Percentiles rank a stretch among this genome's conserved stretches.
Evolutionary conservation across 305 asterid species (phyloP).

Genomic region (Stenogyne calaminthoides): DNA sequence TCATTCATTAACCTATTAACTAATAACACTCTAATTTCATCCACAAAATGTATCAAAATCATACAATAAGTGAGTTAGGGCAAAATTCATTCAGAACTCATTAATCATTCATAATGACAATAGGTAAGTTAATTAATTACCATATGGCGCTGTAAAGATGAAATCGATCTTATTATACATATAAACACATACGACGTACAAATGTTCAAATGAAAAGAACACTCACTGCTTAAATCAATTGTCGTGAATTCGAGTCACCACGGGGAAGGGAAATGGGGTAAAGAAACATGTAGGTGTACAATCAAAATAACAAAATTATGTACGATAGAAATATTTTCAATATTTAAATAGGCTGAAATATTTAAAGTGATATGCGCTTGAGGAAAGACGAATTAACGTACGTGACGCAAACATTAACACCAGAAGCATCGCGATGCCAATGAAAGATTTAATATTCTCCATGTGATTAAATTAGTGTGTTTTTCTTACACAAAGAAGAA

Average conservation of each 20-base stretch:
- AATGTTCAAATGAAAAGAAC: background rate
- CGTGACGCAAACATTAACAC: slow-evolving; percentile 27
- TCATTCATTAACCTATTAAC: no score
- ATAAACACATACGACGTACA: no score
- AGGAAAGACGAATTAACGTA: slow-evolving; percentile 3
- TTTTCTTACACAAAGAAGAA: background rate
- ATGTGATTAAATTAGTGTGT: slow-evolving; percentile 7
- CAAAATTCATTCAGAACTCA: no score
- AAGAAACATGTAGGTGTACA: background rate
- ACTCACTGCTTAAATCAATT: background rate
- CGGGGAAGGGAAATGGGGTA: no score
- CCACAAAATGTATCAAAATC: background rate
- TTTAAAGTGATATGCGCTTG: background rate
- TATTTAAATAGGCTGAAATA: background rate
- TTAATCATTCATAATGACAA: background rate
- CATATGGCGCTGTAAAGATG: no score
- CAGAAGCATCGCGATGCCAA: slow-evolving; percentile 19
- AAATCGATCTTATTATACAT: no score
- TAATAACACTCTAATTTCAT: no score
- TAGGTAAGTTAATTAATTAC: no score
- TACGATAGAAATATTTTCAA: background rate
- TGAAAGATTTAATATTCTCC: slow-evolving; percentile 8
- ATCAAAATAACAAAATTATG: background rate
- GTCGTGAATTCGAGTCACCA: background rate
- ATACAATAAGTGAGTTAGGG: background rate